phyloP scores from a whole-genome alignment of 192 early-diverging fungal genomes.

The Neocallimastix lanati region DNA sequence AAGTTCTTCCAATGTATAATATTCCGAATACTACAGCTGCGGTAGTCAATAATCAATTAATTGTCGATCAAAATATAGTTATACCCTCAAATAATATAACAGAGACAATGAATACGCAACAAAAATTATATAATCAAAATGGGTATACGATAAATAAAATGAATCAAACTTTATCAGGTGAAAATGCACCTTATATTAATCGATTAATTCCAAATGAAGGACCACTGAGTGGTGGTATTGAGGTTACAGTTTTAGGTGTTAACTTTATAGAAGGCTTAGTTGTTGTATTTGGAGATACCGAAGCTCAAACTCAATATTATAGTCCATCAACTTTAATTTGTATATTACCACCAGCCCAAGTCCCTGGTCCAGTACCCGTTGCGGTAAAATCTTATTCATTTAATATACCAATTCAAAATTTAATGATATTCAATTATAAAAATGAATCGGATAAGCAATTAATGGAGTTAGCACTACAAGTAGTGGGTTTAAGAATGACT shows the following conservation, averaged over 20 bases:
- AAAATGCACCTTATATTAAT: slow-evolving; percentile 20
- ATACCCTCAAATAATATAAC: not conserved
- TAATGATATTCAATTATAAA: slow-evolving; percentile 23
- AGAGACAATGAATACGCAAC: not conserved
- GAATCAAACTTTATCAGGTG: not conserved
- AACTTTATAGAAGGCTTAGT: slow-evolving; percentile 26
- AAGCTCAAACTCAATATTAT: slow-evolving; percentile 57
- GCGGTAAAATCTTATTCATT: slow-evolving; percentile 15
- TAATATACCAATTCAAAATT: not conserved
- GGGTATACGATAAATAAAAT: not conserved
- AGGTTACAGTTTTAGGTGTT: slow-evolving; percentile 62
- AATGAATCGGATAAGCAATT: slow-evolving; percentile 70
- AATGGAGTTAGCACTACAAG: slow-evolving; percentile 74
- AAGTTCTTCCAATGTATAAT: not conserved
- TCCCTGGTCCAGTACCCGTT: slow-evolving; percentile 50
- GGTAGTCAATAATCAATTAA: not conserved
- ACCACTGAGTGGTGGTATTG: slow-evolving; percentile 69
- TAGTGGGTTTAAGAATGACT: slow-evolving; percentile 66
- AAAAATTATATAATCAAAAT: not conserved
- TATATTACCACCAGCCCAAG: slow-evolving; percentile 53
- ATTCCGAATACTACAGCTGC: not conserved
- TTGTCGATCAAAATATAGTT: not conserved
- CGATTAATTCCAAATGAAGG: slow-evolving; percentile 67
- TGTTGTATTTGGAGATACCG: slow-evolving; percentile 63
- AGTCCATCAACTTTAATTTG: slow-evolving; percentile 64